Percentiles rank a stretch among this genome's conserved stretches.
These are phyloP conservation scores for Hirsutella rhossiliensis DNA, from an alignment of 2,329 filamentous ascomycete genomes.

Conservation along the genomic window DNA sequence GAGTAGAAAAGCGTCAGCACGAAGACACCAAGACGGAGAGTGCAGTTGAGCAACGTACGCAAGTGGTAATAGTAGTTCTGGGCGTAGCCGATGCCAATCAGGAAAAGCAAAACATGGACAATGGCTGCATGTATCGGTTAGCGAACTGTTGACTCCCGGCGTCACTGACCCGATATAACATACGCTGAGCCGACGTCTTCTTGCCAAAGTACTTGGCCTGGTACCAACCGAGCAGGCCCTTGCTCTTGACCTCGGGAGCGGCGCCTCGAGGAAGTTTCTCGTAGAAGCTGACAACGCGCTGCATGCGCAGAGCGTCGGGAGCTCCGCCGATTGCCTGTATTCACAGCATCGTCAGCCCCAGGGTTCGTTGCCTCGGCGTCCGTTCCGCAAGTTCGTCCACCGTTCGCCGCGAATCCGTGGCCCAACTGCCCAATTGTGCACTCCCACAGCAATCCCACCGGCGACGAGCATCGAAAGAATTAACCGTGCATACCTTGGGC, in stretches of 20 bases:
- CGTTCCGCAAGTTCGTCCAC: background rate
- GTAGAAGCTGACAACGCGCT: constrained; percentile 97
- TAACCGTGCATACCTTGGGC: constrained; percentile 61
- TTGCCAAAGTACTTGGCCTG: constrained; percentile 90
- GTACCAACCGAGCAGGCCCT: constrained; percentile 79
- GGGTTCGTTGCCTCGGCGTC: constrained; percentile 2
- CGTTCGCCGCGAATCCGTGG: background rate
- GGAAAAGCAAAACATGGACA: constrained; percentile 68
- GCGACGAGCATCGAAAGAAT: background rate
- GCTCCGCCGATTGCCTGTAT: constrained; percentile 81
- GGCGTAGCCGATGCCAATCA: constrained; percentile 78
- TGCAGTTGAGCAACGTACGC: constrained; percentile 51
- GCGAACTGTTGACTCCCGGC: constrained; percentile 12
- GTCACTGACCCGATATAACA: constrained; percentile 18
- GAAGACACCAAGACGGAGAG: background rate
- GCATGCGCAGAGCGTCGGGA: constrained; percentile 94
- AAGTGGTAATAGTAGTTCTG: constrained; percentile 99
- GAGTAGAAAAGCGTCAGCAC: background rate
- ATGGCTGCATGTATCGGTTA: constrained; percentile 49
- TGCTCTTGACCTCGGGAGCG: constrained; percentile 71
- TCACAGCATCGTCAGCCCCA: constrained; percentile 21
- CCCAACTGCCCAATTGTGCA: background rate
- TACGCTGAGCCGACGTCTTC: constrained; percentile 82
- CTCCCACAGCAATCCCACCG: background rate
- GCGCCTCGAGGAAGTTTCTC: constrained; percentile 91